phyloP scores from a whole-genome alignment of 352 stramenopile genomes.

The Globisporangium sylvaticum region DNA sequence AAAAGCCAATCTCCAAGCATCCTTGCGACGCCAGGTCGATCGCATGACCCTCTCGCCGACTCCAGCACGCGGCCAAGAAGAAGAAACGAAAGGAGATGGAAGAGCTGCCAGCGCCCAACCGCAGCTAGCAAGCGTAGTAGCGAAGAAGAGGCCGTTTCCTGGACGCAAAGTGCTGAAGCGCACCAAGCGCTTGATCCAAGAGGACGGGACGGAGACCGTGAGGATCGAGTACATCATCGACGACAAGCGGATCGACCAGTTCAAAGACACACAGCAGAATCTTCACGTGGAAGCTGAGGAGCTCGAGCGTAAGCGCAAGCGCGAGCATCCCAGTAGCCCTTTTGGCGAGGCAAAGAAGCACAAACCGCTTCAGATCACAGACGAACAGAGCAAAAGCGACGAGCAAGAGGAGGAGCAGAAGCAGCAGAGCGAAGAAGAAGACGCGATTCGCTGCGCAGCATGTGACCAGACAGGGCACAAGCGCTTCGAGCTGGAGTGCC shows the following conservation, averaged over 20 bases:
- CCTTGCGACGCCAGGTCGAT: background rate
- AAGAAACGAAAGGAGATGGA: background rate
- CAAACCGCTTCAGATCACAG: background rate
- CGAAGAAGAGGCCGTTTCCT: background rate
- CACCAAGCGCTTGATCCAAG: background rate
- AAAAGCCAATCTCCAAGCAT: too few relatives aligned
- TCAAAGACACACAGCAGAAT: background rate
- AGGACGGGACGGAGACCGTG: background rate
- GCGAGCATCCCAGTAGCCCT: background rate
- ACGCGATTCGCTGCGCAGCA: background rate
- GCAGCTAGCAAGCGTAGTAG: background rate
- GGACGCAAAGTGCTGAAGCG: background rate
- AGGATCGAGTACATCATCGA: background rate
- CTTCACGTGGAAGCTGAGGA: background rate
- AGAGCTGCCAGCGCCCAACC: background rate
- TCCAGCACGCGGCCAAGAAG: background rate
- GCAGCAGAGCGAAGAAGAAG: background rate
- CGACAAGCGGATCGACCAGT: background rate
- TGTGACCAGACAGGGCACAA: background rate
- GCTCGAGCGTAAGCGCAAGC: background rate
- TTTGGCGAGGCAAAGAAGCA: background rate
- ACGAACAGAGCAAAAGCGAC: background rate
- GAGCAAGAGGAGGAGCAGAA: background rate
- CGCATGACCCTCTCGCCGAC: background rate
- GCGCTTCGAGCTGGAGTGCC: background rate